These are phyloP conservation scores for Vitis riparia DNA, from an alignment of 164 flowering plant species.

Conservation along the genomic window DNA sequence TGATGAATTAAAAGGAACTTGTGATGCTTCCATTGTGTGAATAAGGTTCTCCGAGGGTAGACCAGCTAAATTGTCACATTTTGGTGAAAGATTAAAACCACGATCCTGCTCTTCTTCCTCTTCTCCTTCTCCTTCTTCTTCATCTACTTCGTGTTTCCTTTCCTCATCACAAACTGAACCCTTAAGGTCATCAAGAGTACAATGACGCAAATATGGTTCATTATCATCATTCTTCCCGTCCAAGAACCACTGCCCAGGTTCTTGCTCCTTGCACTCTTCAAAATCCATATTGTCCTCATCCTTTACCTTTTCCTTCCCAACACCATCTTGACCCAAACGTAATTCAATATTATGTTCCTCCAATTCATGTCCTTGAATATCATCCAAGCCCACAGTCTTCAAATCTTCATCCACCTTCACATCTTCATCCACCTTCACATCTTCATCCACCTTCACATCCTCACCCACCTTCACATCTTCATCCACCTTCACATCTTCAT, in stretches of 20 bases:
- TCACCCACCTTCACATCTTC: constrained; percentile 10
- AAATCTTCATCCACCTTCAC: constrained; percentile 8
- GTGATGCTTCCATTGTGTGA: constrained; percentile 41
- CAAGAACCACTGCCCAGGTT: constrained; percentile 36
- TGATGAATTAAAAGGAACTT: constrained; percentile 33
- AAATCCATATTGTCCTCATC: constrained; percentile 44
- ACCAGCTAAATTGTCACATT: constrained; percentile 28
- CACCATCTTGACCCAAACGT: constrained; percentile 31
- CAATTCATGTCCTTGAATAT: constrained; percentile 17
- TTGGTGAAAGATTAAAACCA: constrained; percentile 26
- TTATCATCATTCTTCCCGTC: constrained; percentile 26
- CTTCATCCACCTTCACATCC: constrained; percentile 22
- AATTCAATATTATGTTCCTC: constrained; percentile 40
- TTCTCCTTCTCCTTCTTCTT: constrained; percentile 23
- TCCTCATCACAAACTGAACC: constrained; percentile 24
- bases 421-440: constrained; percentile 14
- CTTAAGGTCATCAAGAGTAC: constrained; percentile 34
- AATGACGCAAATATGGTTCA: constrained; percentile 38
- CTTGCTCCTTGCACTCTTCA: constrained; percentile 41
- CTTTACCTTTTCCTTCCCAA: background rate
- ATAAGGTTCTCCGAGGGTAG: constrained; percentile 48
- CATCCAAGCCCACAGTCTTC: constrained; percentile 12
- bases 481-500: background rate
- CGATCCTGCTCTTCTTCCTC: constrained; percentile 28
- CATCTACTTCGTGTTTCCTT: constrained; percentile 17